Base-by-base conservation (phyloP, 1,284 basidiomycete genomes). In the Hortiboletus rubellus region DNA sequence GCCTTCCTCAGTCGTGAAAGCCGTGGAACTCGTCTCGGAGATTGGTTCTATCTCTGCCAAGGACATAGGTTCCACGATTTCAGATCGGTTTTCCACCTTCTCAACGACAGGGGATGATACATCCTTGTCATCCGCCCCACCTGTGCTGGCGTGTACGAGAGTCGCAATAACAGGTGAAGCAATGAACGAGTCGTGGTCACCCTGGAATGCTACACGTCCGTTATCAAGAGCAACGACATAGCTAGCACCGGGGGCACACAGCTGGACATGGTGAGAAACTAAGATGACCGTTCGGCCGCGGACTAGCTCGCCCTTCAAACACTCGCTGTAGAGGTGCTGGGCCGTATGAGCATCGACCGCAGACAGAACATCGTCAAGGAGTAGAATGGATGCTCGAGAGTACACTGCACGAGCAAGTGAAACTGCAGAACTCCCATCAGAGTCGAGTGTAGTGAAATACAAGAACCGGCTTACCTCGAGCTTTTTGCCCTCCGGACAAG, bases 401-500 rank as follows among this genome's bases (percentile, higher is more conserved):
- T 98, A 99, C 30, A 98, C 86, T 2, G 96, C 96, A 55, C 96
- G 87, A 24, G 96, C 96, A 9, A 96, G 80, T 0, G 92, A 92
- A 46, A 95, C 92, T 91, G 55, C 1, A 37, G 36, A 38, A 31
- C 55, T 22, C 52, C 17, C 50, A 41, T 55, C n/a, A 51, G 45
- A 18, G 17, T 15, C 22, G 34, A 47, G 14, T 30, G 7, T 0
- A 4, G 10, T 11, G 27, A 11, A 15, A 36, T 24, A 52, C 5
- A 40, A 46, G 3, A 52, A 34, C 7, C 33, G 10, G 60, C 77
- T 44, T 63, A 88, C 89, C 88, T 77, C 96, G 81, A 36, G 94
- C 94, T 67, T 98, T 98, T 72, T 99, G 96, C 31, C 96, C 96
- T 55, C 96, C 96, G 24, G 91, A 94, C 34, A 96, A 75, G 72